Conservation (phyloP, 805 yeast genomes). For the Lachancea sp. region DNA sequence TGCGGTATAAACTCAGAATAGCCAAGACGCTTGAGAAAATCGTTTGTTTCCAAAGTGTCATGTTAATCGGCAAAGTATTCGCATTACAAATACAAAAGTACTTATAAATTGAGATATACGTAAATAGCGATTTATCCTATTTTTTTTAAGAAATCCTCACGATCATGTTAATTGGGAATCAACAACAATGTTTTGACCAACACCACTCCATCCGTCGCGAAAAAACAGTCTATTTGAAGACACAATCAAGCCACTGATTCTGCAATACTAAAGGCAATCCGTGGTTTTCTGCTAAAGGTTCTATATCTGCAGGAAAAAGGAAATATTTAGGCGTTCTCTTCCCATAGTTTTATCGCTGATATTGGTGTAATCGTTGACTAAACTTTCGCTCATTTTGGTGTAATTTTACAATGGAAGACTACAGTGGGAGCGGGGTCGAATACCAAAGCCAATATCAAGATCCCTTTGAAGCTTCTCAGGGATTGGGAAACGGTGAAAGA, state of each 20-base stretch:
- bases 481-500: conserved; percentile 2
- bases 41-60: not conserved
- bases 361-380: too few relatives aligned
- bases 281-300: too few relatives aligned
- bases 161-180: not conserved
- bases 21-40: too few relatives aligned
- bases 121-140: not conserved
- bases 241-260: too few relatives aligned
- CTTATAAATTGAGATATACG: too few relatives aligned
- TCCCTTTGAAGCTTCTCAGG: not conserved
- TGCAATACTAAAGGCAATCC: too few relatives aligned
- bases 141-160: not conserved
- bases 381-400: not conserved
- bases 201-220: not conserved
- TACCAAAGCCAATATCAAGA: conserved; percentile 3
- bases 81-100: too few relatives aligned
- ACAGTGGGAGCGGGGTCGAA: conserved; percentile 1
- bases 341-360: too few relatives aligned
- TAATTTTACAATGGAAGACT: not conserved
- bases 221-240: not conserved
- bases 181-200: too few relatives aligned
- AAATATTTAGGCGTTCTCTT: too few relatives aligned
- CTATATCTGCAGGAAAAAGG: too few relatives aligned
- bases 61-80: not conserved
- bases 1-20: too few relatives aligned